phyloP scores from a whole-genome alignment of 2,329 filamentous ascomycete genomes.

The Rutstroemia sp. region DNA sequence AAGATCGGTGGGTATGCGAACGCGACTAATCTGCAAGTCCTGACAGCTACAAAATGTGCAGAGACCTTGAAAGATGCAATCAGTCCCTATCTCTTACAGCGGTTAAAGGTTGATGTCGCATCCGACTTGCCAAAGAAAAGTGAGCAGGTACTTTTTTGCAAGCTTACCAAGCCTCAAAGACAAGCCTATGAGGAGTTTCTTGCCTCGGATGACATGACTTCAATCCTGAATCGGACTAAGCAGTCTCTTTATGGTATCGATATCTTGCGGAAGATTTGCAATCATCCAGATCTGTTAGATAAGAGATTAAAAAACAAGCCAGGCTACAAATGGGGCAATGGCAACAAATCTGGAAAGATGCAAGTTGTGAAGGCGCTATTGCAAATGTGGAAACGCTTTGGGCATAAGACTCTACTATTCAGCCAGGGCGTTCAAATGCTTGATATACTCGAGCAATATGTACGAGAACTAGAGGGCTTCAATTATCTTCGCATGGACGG shows the following conservation, averaged over 20 bases:
- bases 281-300: slow-evolving; percentile 84
- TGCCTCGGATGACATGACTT: slow-evolving; percentile 74
- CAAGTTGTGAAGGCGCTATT: slow-evolving; percentile 85
- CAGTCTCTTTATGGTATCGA: slow-evolving; percentile 88
- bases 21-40: slow-evolving; percentile 85
- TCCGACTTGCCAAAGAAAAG: slow-evolving; percentile 91
- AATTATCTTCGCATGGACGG: slow-evolving; percentile 90
- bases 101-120: slow-evolving; percentile 89
- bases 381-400: slow-evolving; percentile 74
- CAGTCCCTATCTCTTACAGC: slow-evolving; percentile 84
- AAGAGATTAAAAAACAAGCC: slow-evolving; percentile 47
- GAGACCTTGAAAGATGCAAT: slow-evolving; percentile 92
- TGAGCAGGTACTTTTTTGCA: slow-evolving; percentile 94
- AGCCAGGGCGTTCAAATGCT: slow-evolving; percentile 93
- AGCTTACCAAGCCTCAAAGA: slow-evolving; percentile 72
- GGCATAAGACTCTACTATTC: slow-evolving; percentile 90
- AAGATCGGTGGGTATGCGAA: slow-evolving; percentile 90
- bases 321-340: slow-evolving; percentile 70
- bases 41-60: slow-evolving; percentile 90
- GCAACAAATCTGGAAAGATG: slow-evolving; percentile 86
- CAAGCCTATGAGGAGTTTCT: slow-evolving; percentile 77
- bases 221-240: slow-evolving; percentile 66
- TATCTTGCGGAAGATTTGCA: slow-evolving; percentile 90
- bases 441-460: slow-evolving; percentile 81
- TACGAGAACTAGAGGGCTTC: slow-evolving; percentile 59